Conservation (phyloP, 257 asterid genomes). For the Salvia hispanica region DNA sequence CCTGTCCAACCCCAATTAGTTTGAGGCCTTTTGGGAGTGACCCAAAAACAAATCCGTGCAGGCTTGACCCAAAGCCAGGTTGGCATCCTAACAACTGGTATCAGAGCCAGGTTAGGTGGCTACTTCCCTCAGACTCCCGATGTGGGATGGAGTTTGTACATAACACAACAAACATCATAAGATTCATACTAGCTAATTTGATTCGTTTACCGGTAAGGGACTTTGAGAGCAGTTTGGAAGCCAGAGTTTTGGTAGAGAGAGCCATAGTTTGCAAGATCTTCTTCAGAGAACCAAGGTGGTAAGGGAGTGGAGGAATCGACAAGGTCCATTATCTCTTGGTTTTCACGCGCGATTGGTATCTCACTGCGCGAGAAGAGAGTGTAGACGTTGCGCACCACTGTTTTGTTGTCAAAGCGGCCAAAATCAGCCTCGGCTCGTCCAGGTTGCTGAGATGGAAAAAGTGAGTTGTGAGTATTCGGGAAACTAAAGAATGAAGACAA, state of each 20-base stretch:
- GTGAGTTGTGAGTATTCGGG: not conserved
- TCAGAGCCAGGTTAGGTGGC: no score
- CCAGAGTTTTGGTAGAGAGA: slow-evolving; percentile 62
- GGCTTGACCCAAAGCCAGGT: no score
- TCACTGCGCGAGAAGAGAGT: slow-evolving; percentile 45
- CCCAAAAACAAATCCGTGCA: no score
- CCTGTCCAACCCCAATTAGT: no score
- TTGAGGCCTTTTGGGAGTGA: no score
- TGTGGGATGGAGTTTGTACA: no score
- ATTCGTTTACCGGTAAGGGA: slow-evolving; percentile 57
- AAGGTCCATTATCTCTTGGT: slow-evolving; percentile 57
- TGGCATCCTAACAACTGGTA: no score
- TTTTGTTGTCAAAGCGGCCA: slow-evolving; percentile 47
- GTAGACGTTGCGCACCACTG: slow-evolving; percentile 47
- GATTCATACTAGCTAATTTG: no score
- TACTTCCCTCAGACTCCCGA: no score
- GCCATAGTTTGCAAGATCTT: slow-evolving; percentile 56
- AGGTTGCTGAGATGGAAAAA: slow-evolving; percentile 36
- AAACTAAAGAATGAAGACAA: not conserved
- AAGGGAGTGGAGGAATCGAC: slow-evolving; percentile 51
- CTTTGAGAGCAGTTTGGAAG: slow-evolving; percentile 54
- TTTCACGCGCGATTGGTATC: slow-evolving; percentile 45
- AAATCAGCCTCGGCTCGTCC: slow-evolving; percentile 65
- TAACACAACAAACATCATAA: not conserved
- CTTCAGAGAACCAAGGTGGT: slow-evolving; percentile 59